Evolutionary conservation across 495 filamentous ascomycete genomes (phyloP).

Genomic region (Penicillium canariense): DNA sequence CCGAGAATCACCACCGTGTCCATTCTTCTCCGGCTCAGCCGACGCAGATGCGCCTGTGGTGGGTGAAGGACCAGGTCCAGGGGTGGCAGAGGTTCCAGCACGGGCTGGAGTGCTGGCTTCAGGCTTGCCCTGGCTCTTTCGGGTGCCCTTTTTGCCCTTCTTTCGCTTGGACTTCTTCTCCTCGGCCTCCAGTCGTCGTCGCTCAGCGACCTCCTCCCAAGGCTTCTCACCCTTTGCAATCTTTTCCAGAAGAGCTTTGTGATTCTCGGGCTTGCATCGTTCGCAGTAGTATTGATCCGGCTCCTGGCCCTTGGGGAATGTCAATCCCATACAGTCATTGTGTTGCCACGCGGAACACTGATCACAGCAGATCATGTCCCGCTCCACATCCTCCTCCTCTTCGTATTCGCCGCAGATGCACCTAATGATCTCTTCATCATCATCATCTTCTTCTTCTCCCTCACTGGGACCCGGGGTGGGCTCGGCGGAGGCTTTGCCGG

Average conservation of each 20-base stretch:
- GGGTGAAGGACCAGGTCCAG: constrained; percentile 26
- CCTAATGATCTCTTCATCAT: constrained; percentile 82
- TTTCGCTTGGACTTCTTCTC: constrained; percentile 49
- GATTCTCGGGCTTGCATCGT: constrained; percentile 77
- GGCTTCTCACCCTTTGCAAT: constrained; percentile 77
- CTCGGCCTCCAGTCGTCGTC: constrained; percentile 49
- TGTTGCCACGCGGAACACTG: constrained; percentile 92
- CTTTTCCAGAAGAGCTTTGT: constrained; percentile 69
- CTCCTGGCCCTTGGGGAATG: constrained; percentile 68
- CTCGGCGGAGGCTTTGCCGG: constrained; percentile 45
- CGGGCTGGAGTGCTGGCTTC: constrained; percentile 36
- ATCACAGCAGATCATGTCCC: constrained; percentile 90
- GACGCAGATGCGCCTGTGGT: constrained; percentile 21
- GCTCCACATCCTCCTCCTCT: constrained; percentile 76
- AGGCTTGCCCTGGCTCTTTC: constrained; percentile 40
- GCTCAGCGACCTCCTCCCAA: constrained; percentile 68
- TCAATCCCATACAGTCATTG: constrained; percentile 88
- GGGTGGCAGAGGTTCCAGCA: constrained; percentile 30
- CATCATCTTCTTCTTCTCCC: constrained; percentile 63
- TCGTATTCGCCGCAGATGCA: constrained; percentile 89
- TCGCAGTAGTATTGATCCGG: constrained; percentile 88
- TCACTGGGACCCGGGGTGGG: constrained; percentile 57
- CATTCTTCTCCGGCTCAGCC: constrained; percentile 35
- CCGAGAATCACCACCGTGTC: constrained; percentile 25
- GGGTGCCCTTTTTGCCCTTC: constrained; percentile 47